Evolutionary conservation across 768 basidiomycete species (phyloP).

Genomic region (Chlorophyllum brunneum): DNA sequence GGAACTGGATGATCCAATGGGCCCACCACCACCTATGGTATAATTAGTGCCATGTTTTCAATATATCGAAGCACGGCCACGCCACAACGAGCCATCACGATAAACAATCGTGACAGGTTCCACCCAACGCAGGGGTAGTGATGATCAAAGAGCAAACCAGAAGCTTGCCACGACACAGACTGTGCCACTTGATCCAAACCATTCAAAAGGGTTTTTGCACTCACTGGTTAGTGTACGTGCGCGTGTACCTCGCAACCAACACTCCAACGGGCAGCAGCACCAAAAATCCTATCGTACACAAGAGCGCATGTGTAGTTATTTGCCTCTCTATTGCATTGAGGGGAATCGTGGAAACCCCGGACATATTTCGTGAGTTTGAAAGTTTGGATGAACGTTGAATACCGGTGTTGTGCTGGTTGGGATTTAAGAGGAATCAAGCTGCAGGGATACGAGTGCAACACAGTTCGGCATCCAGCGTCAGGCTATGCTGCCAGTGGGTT

Average conservation of each 20-base stretch:
- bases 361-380: conserved; percentile 1
- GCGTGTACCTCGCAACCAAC: conserved; percentile 48
- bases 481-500: too few species aligned
- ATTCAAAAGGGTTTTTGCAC: too few species aligned
- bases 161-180: too few species aligned
- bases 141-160: too few species aligned
- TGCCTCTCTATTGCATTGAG: conserved; percentile 26
- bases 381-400: background rate
- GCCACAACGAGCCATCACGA: background rate
- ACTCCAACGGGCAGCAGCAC: conserved; percentile 57
- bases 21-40: conserved; percentile 42
- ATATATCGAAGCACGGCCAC: background rate
- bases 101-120: background rate
- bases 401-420: background rate
- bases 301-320: conserved; percentile 45
- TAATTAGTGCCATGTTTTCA: background rate
- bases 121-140: too few species aligned
- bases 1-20: conserved; percentile 47
- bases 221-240: conserved; percentile 48
- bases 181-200: too few species aligned
- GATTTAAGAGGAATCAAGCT: background rate
- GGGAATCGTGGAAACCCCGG: background rate
- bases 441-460: background rate
- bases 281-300: conserved; percentile 50
- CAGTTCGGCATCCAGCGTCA: background rate